Conservation (phyloP, 805 yeast species). For the Saccharomycopsis fibuligera region DNA sequence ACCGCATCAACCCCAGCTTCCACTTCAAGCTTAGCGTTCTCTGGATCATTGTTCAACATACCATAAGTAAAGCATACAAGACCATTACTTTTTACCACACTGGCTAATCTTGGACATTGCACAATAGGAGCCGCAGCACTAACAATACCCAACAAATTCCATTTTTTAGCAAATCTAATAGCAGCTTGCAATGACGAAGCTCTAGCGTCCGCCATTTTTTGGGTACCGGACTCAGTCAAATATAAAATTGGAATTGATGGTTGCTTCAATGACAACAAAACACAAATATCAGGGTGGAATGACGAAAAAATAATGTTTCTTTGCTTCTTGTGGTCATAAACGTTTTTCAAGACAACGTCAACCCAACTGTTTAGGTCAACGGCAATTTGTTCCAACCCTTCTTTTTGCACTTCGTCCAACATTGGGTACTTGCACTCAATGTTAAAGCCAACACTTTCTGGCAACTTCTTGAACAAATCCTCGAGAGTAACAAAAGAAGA, state of each 20-base stretch:
- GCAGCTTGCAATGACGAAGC: constrained; percentile 88
- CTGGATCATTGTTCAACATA: constrained; percentile 74
- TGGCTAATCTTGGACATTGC: constrained; percentile 83
- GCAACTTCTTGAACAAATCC: constrained; percentile 77
- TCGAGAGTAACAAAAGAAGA: constrained; percentile 85
- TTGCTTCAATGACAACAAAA: constrained; percentile 80
- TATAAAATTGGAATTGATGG: constrained; percentile 89
- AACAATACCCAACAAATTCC: constrained; percentile 90
- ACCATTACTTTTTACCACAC: constrained; percentile 86
- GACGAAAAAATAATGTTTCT: constrained; percentile 88
- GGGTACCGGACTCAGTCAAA: constrained; percentile 83
- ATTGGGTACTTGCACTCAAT: constrained; percentile 94
- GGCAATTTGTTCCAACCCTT: constrained; percentile 79
- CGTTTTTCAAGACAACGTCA: constrained; percentile 74
- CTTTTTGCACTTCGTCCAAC: constrained; percentile 86
- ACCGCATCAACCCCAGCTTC: constrained; percentile 96
- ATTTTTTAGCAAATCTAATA: constrained; percentile 78
- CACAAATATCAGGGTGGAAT: constrained; percentile 90
- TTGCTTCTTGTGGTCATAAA: constrained; percentile 71
- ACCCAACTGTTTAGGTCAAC: constrained; percentile 82
- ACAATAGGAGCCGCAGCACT: constrained; percentile 82
- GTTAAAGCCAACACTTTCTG: constrained; percentile 82
- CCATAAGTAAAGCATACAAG: constrained; percentile 94
- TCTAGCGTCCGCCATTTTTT: constrained; percentile 80
- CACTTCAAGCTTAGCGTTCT: constrained; percentile 76